A percentile compares a stretch with the other conserved stretches of the same genome.
Conservation (phyloP, 2,329 filamentous ascomycete genomes). For the Rhexocercosporidium sp. region DNA sequence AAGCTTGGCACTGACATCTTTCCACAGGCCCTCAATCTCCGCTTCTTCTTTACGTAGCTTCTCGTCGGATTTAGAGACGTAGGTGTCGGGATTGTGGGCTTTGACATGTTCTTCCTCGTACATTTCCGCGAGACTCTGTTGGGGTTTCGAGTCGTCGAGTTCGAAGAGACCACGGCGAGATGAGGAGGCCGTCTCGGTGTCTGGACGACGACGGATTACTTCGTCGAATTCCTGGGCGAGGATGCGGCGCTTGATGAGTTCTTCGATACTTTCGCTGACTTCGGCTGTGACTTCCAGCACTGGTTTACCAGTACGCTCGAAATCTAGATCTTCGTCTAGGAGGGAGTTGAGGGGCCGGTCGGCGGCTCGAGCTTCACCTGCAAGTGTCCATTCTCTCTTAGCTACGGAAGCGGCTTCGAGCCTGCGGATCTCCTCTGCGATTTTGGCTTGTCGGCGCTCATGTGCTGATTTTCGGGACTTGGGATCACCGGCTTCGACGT, state of each 20-base stretch:
- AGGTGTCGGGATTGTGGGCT: conserved; percentile 75
- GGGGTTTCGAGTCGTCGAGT: conserved; percentile 85
- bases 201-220: conserved; percentile 80
- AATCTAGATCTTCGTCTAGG: conserved; percentile 92
- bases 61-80: conserved; percentile 81
- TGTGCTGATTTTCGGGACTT: conserved; percentile 81
- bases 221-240: conserved; percentile 92
- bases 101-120: conserved; percentile 94
- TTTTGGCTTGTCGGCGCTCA: conserved; percentile 83
- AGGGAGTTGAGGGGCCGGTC: conserved; percentile 90
- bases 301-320: conserved; percentile 93
- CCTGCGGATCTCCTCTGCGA: conserved; percentile 87
- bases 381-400: conserved; percentile 88
- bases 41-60: conserved; percentile 81
- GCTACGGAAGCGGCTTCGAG: conserved; percentile 89
- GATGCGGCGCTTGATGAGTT: conserved; percentile 92
- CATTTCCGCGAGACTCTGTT: conserved; percentile 85
- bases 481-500: conserved; percentile 71
- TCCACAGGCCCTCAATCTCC: conserved; percentile 85
- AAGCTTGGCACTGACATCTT: conserved; percentile 76
- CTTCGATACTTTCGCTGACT: conserved; percentile 88
- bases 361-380: conserved; percentile 82
- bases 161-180: conserved; percentile 71
- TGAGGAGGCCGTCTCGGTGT: conserved; percentile 63
- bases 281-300: conserved; percentile 93